Evolutionary conservation across 2,329 filamentous ascomycete genomes (phyloP).

Genomic region (Pleomassaria siparia): DNA sequence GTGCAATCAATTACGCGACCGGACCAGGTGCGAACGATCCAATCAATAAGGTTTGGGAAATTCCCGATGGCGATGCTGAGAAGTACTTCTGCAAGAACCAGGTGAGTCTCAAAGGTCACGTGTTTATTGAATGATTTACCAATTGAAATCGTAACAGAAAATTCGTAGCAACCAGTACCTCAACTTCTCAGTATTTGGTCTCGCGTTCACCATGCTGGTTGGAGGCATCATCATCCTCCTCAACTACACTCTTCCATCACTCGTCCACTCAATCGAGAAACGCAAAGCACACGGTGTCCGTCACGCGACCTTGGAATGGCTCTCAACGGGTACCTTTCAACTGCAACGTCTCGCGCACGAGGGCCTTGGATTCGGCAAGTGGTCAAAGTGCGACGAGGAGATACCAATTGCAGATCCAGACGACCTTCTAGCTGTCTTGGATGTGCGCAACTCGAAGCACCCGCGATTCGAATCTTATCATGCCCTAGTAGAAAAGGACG

Average conservation of each 20-base stretch:
- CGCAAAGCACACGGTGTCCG: neutral
- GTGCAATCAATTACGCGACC: constrained; percentile 3
- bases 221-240: constrained; percentile 9
- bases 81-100: constrained; percentile 8
- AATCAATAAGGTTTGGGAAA: neutral
- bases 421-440: neutral
- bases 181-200: constrained; percentile 12
- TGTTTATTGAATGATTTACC: neutral
- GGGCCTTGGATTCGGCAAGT: neutral
- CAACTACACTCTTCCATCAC: constrained; percentile 2
- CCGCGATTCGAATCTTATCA: too few relatives aligned
- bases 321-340: constrained; percentile 5
- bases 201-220: constrained; percentile 5
- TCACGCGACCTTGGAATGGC: constrained; percentile 7
- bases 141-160: constrained; percentile 8
- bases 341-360: constrained; percentile 13
- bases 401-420: neutral
- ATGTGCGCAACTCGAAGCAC: constrained; percentile 20
- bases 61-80: neutral
- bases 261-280: neutral
- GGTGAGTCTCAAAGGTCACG: neutral
- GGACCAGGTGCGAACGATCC: neutral
- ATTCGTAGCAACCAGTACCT: constrained; percentile 8
- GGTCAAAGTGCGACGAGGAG: constrained; percentile 8
- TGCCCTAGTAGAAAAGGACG: too few relatives aligned